phyloP scores from a whole-genome alignment of 192 early-diverging fungal genomes.

The Backusella liffmaniae region DNA sequence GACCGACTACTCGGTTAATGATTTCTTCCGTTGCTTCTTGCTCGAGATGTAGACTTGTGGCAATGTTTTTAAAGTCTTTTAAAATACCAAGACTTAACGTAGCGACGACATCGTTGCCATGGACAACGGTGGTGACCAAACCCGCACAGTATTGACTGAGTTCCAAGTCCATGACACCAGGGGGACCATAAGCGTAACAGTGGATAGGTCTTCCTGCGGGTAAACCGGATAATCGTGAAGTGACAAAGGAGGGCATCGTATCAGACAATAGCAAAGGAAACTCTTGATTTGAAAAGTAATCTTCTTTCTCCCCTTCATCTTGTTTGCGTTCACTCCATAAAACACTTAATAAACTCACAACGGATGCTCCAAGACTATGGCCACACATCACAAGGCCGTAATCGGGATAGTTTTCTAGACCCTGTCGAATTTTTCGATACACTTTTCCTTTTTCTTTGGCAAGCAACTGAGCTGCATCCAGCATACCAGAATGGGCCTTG shows the following conservation, averaged over 20 bases:
- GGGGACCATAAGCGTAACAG: slow-evolving; percentile 83
- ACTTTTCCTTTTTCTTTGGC: slow-evolving; percentile 66
- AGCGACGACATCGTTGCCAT: slow-evolving; percentile 77
- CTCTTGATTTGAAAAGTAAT: slow-evolving; percentile 5
- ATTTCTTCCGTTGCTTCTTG: slow-evolving; percentile 62
- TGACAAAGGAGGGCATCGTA: slow-evolving; percentile 57
- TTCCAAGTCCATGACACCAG: slow-evolving; percentile 67
- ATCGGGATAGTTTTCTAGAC: slow-evolving; percentile 68
- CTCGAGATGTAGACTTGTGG: slow-evolving; percentile 60
- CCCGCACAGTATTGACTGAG: slow-evolving; percentile 66
- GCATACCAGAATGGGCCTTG: slow-evolving; percentile 85
- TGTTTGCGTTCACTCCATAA: slow-evolving; percentile 63
- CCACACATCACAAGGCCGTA: slow-evolving; percentile 86
- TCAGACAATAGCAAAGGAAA: slow-evolving; percentile 30
- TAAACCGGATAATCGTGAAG: slow-evolving; percentile 57
- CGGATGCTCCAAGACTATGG: slow-evolving; percentile 86
- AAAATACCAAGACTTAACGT: slow-evolving; percentile 73
- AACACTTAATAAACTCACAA: slow-evolving; percentile 77
- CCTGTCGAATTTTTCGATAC: slow-evolving; percentile 66
- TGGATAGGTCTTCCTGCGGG: slow-evolving; percentile 75
- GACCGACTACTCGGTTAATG: slow-evolving; percentile 54
- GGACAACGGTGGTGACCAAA: slow-evolving; percentile 80
- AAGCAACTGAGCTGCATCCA: slow-evolving; percentile 71
- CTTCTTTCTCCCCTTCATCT: not conserved
- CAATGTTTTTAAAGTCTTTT: slow-evolving; percentile 75